Conservation (phyloP, 1,284 basidiomycete genomes). For the Puccinia hordei region DNA sequence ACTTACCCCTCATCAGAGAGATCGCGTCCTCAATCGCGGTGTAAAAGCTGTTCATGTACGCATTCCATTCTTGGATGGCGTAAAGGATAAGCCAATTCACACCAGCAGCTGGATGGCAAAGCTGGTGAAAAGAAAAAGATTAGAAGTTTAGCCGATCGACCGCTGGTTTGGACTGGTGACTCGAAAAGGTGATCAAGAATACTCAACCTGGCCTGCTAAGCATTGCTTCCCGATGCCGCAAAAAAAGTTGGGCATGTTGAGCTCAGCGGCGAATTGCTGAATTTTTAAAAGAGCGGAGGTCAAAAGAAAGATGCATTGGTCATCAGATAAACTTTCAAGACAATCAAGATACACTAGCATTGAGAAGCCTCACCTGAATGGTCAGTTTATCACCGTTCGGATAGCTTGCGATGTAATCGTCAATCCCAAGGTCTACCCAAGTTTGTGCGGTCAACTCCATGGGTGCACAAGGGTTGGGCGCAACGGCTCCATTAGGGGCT, state of each 20-base stretch:
- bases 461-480: slow-evolving; percentile 31
- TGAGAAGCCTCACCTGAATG: slow-evolving; percentile 30
- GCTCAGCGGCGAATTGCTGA: slow-evolving; percentile 41
- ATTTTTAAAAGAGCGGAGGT: not conserved
- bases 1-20: slow-evolving; percentile 37
- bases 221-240: slow-evolving; percentile 45
- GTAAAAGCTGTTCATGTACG: slow-evolving; percentile 50
- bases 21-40: slow-evolving; percentile 43
- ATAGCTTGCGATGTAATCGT: slow-evolving; percentile 38
- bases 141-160: not conserved
- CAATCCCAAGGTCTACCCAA: slow-evolving; percentile 40
- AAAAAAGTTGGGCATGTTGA: slow-evolving; percentile 49
- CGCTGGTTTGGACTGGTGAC: not conserved
- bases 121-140: not conserved
- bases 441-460: slow-evolving; percentile 35
- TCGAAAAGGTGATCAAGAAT: not conserved
- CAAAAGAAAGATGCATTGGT: not conserved
- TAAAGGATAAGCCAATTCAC: slow-evolving; percentile 50
- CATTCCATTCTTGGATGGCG: slow-evolving; percentile 51
- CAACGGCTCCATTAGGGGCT: slow-evolving; percentile 11
- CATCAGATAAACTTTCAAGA: not conserved
- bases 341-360: not conserved
- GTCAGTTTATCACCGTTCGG: slow-evolving; percentile 43
- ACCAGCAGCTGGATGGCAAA: slow-evolving; percentile 45
- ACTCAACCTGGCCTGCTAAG: slow-evolving; percentile 42